Base-by-base conservation (phyloP, 768 basidiomycete species). In the Daedaleopsis sinensis region DNA sequence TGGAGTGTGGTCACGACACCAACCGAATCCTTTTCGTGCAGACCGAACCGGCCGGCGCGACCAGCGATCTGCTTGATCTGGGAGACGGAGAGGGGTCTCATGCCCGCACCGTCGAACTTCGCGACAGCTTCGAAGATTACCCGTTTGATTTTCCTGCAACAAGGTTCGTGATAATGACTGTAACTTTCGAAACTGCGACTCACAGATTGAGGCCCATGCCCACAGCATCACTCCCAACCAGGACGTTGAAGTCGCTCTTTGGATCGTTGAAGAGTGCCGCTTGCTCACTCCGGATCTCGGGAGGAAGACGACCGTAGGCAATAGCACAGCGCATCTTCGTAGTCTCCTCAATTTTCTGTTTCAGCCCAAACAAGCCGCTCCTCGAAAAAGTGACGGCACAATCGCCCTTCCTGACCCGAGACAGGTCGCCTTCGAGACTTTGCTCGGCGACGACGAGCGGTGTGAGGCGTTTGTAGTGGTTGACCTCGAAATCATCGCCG, bases 161-260 rank as follows among this genome's bases (percentile, higher is more conserved):
- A 44, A 23, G 6, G 43, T 38, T 50, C 50, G 23, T 49, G 27
- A 32, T 21, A 49, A 15, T 24, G 47, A 23, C 42, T 62, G 36
- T 59, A 46, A 51, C 10, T 24, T 13, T 15, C 23, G 11, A 24
- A 9, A 49, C 12, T 32, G 15, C 47, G 5, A 78, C 91, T 47
- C 72, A 98, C 97, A 99, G 76, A 71, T 99, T 98, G 21, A 99
- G 81, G 0, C 97, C 97, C 94, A 99, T 96, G 1, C 97, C 95
- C 52, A 98, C 89, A 0, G 95, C 94, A 69, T 99, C 97, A 67
- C 92, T 95, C 1, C 93, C 96, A 18, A 98, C 85, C 44, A 99
- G 81, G 2, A 98, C 88, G 67, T 96, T 91, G 68, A 91, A 92
- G 1, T 86, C 88, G n/a, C 89, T 92, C 44, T 84, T 70, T 0